Evolutionary conservation across 495 filamentous ascomycete species (phyloP).

Genomic region (Glutinoglossum americanum): DNA sequence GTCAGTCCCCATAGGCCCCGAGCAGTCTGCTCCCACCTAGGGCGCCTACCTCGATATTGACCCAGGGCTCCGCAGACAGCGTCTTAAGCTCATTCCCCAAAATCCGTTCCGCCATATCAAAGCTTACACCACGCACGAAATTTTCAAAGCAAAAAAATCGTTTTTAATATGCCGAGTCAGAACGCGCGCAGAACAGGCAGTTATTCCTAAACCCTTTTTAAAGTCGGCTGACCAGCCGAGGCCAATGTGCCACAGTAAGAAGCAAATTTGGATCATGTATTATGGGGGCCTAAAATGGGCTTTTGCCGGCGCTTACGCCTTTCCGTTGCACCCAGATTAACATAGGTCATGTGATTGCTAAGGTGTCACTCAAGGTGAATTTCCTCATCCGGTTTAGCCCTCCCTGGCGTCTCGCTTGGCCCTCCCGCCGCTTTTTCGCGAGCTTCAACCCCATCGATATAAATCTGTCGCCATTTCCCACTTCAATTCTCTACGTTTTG

Average conservation of each 20-base stretch:
- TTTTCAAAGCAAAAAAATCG: no score
- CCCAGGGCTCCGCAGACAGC: slow-evolving; percentile 76
- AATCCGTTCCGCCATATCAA: slow-evolving; percentile 41
- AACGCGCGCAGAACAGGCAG: no score
- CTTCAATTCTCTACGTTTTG: neutral
- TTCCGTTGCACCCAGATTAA: no score
- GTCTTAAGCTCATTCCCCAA: slow-evolving; percentile 78
- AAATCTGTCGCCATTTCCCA: neutral
- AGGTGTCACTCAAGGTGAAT: no score
- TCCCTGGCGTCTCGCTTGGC: neutral
- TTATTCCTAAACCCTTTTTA: neutral
- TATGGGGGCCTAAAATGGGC: no score
- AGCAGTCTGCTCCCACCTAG: neutral
- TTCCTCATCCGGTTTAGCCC: no score
- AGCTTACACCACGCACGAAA: no score
- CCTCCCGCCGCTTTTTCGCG: neutral
- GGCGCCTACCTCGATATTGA: slow-evolving; percentile 53
- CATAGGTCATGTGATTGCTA: no score
- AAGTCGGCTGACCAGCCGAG: neutral
- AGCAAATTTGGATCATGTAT: no score
- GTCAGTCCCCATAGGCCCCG: slow-evolving; percentile 3
- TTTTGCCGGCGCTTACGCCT: no score
- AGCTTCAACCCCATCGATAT: neutral
- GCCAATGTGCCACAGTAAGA: no score
- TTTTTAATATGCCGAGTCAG: no score